Evolutionary conservation across 371 early-diverging fungal species (phyloP).

Genomic region (Lichtheimia ornata): DNA sequence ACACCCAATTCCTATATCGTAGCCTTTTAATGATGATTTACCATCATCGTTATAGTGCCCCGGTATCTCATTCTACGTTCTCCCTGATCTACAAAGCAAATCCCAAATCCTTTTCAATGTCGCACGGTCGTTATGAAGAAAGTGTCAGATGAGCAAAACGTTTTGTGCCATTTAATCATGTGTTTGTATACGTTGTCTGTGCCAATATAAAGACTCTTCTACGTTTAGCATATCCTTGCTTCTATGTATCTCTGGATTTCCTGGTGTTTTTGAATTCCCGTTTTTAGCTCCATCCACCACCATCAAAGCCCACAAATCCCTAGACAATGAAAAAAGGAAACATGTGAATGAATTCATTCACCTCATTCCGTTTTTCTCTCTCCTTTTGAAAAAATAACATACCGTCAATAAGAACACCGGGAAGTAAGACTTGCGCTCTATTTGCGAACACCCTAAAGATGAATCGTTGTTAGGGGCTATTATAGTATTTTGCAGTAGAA

Average conservation of each 20-base stretch:
- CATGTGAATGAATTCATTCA: not conserved
- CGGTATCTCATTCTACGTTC: no score
- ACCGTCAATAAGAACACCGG: constrained; percentile 85
- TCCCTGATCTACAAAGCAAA: no score
- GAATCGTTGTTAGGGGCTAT: not conserved
- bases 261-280: no score
- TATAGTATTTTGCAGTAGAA: constrained; percentile 1
- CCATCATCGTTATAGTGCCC: no score
- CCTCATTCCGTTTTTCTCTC: not conserved
- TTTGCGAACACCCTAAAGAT: constrained; percentile 71
- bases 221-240: not conserved
- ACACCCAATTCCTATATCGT: no score
- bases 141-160: no score
- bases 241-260: not conserved
- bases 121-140: no score
- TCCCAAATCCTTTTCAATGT: no score
- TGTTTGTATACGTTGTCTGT: constrained; percentile 2
- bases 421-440: constrained; percentile 91
- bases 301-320: constrained; percentile 82
- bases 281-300: constrained; percentile 47
- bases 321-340: constrained; percentile 20
- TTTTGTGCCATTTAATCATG: no score
- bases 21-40: no score
- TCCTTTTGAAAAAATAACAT: constrained; percentile 19
- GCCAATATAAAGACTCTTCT: not conserved